Evolutionary conservation across 805 yeast genomes (phyloP), one percentile per base, ranked within the genome.

Genomic region (Naumovozyma dairenensis): DNA sequence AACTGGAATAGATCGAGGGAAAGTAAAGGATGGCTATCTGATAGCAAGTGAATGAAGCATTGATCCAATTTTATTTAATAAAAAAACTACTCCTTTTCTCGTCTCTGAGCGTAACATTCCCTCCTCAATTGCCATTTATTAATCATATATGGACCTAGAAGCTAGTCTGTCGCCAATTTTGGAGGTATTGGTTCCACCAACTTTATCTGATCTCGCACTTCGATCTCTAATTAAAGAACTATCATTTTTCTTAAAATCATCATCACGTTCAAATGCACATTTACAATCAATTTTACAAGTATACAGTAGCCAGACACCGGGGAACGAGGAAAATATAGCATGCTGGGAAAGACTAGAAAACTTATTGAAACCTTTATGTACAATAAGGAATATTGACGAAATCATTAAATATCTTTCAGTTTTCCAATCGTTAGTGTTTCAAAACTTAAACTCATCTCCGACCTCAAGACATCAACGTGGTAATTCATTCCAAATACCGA

Each of bases 91-190:
- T n/a, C n/a, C n/a, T n/a, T n/a, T n/a, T n/a, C n/a, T n/a, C n/a
- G n/a, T n/a, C n/a, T n/a, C n/a, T n/a, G n/a, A n/a, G n/a, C n/a
- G n/a, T n/a, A n/a, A n/a, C n/a, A n/a, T n/a, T n/a, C n/a, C n/a
- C n/a, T n/a, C n/a, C n/a, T n/a, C n/a, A n/a, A n/a, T n/a, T n/a
- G n/a, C n/a, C n/a, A n/a, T n/a, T n/a, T n/a, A n/a, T n/a, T n/a
- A n/a, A n/a, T n/a, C n/a, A n/a, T n/a, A n/a, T n/a, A 53, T 54
- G 59, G 51, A 47, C 29, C 27, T 54, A 6, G 46, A 42, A 30
- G 17, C 35, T 15, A 45, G 42, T 17, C 37, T 54, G 9, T 42
- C 37, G 27, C 33, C 42, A 8, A 32, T 50, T 4, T 36, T 50
- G 18, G 52, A 45, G 29, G 50, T 47, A 10, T 31, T 51, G 28